phyloP scores from a whole-genome alignment of 108 stramenopile species.

The Thalassiosira profunda region DNA sequence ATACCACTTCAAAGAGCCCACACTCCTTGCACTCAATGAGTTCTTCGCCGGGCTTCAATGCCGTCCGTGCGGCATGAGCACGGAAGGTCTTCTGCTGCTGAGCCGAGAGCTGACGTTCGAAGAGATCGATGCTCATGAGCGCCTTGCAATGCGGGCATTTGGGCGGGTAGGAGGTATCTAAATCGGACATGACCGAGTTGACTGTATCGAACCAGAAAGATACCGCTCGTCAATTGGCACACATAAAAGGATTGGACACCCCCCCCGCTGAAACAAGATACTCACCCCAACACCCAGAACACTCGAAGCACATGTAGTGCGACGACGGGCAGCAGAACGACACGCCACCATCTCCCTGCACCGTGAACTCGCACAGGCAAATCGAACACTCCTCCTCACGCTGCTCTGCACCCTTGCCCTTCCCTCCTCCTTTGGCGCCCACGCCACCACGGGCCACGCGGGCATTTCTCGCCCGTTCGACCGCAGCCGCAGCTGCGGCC shows the following conservation, averaged over 20 bases:
- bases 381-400: slow-evolving; percentile 4
- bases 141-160: slow-evolving; percentile 8
- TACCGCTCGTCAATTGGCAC: too few species aligned
- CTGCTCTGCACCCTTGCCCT: neutral
- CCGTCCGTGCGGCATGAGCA: neutral
- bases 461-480: neutral
- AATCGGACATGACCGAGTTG: neutral
- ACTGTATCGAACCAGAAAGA: too few species aligned
- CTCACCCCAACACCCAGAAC: neutral
- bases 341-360: slow-evolving; percentile 4
- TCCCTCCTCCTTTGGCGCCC: neutral
- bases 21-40: slow-evolving; percentile 11
- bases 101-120: slow-evolving; percentile 3
- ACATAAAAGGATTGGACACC: too few species aligned
- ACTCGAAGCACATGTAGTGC: slow-evolving; percentile 8
- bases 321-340: slow-evolving; percentile 2
- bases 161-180: slow-evolving; percentile 5
- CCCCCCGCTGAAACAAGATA: too few species aligned
- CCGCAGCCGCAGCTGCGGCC: neutral
- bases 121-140: slow-evolving; percentile 3
- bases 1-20: slow-evolving; percentile 4
- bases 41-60: neutral
- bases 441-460: neutral
- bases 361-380: slow-evolving; percentile 2
- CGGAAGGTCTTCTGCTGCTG: neutral